These are phyloP conservation scores for Paramecium sonneborni DNA, from an alignment of 73 alveolate species.

Conservation along the genomic window DNA sequence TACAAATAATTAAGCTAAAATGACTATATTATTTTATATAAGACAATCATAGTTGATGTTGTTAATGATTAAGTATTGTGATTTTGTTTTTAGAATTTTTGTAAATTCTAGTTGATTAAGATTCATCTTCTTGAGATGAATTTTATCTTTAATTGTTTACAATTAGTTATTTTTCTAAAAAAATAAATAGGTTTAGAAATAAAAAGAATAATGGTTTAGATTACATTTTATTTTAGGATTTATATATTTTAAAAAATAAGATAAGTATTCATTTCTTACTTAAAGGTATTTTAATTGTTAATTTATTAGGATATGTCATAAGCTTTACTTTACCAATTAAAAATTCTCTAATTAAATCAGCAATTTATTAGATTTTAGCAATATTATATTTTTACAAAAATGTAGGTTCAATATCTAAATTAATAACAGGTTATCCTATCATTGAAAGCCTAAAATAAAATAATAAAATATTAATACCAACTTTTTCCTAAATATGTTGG, in stretches of 20 bases:
- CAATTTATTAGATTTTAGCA: not conserved
- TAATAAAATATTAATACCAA: not conserved
- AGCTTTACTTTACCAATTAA: not conserved
- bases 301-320: conserved; percentile 34
- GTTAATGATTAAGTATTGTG: too few species aligned
- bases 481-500: conserved; percentile 29
- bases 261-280: not conserved
- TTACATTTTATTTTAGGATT: too few species aligned
- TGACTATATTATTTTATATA: too few species aligned
- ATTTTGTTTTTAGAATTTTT: too few species aligned
- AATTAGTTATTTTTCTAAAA: not conserved
- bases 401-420: conserved; percentile 37
- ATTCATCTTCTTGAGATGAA: too few species aligned
- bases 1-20: too few species aligned
- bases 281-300: not conserved
- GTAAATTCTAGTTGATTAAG: too few species aligned
- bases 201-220: not conserved
- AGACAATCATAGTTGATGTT: too few species aligned
- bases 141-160: not conserved
- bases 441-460: not conserved
- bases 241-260: not conserved
- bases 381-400: conserved; percentile 12
- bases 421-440: conserved; percentile 4
- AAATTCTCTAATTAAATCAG: conserved; percentile 3
- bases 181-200: not conserved